Evolutionary conservation across 1,284 basidiomycete genomes (phyloP).

Genomic region (Phylloporus sp.): DNA sequence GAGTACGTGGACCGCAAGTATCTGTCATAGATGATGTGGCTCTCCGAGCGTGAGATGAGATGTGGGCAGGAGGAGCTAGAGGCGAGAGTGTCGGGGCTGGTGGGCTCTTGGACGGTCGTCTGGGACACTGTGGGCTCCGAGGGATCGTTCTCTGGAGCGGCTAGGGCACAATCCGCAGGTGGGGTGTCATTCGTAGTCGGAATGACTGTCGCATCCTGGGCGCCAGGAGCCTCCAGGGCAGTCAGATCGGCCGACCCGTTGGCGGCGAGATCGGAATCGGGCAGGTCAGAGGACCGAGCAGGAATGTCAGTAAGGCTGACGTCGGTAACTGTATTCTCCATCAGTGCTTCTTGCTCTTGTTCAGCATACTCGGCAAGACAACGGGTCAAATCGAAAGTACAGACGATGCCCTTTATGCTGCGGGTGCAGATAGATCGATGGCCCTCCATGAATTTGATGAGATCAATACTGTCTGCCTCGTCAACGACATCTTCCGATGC

Average conservation of each 20-base stretch:
- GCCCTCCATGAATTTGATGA: constrained; percentile 25
- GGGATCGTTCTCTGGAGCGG: not conserved
- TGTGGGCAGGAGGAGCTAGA: constrained; percentile 11
- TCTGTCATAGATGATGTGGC: constrained; percentile 23
- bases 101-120: not conserved
- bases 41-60: constrained; percentile 27
- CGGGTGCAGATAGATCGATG: constrained; percentile 21
- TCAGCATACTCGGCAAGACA: constrained; percentile 21
- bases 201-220: not conserved
- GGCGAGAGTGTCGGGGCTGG: not conserved
- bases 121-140: not conserved
- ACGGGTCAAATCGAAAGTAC: constrained; percentile 28
- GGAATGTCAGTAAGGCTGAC: not conserved
- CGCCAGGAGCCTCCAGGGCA: not conserved
- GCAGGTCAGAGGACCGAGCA: not conserved
- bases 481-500: not conserved
- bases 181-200: not conserved
- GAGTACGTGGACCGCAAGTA: constrained; percentile 28
- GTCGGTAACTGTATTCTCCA: not conserved
- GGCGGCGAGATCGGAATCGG: constrained; percentile 1
- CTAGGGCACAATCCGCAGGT: not conserved
- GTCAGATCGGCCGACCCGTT: not conserved
- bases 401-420: constrained; percentile 24
- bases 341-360: constrained; percentile 2
- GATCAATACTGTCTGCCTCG: constrained; percentile 17